Percentiles rank a stretch among this genome's conserved stretches.
These are phyloP conservation scores for Trichoderma sp. DNA, from an alignment of 2,329 filamentous ascomycete genomes.

Conservation along the genomic window DNA sequence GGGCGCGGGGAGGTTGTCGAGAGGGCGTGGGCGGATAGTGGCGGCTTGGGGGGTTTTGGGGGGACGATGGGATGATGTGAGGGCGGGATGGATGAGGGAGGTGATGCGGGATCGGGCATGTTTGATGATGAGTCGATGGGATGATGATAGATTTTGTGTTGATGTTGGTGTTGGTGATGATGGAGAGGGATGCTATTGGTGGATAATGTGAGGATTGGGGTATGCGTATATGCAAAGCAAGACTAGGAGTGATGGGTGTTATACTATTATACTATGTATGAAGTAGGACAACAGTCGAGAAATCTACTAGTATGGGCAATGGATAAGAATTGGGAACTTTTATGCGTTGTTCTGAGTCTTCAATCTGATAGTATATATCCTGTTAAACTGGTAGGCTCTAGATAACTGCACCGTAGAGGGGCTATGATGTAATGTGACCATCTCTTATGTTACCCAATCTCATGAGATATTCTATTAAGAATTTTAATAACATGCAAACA, in stretches of 20 bases:
- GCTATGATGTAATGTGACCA: neutral
- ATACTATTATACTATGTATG: too few species aligned
- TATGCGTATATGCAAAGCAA: neutral
- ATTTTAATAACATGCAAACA: neutral
- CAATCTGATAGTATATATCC: neutral
- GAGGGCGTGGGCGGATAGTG: slow-evolving; percentile 3
- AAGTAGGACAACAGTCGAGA: too few species aligned
- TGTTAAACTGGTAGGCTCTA: neutral
- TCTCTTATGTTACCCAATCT: accelerated
- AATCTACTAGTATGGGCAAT: neutral
- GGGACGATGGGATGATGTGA: neutral
- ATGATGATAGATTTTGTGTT: neutral
- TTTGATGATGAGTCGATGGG: neutral
- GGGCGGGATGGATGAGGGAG: neutral
- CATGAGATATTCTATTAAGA: neutral
- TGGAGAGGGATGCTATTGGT: neutral
- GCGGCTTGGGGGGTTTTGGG: neutral
- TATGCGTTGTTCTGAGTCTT: neutral
- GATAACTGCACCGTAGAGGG: neutral
- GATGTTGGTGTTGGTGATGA: neutral
- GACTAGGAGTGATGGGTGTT: neutral
- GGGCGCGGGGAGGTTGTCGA: slow-evolving; percentile 9
- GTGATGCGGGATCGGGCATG: neutral
- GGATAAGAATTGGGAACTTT: neutral
- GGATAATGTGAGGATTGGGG: neutral